Conservation (phyloP, 371 early-diverging fungal species). For the Funneliformis caledonium region DNA sequence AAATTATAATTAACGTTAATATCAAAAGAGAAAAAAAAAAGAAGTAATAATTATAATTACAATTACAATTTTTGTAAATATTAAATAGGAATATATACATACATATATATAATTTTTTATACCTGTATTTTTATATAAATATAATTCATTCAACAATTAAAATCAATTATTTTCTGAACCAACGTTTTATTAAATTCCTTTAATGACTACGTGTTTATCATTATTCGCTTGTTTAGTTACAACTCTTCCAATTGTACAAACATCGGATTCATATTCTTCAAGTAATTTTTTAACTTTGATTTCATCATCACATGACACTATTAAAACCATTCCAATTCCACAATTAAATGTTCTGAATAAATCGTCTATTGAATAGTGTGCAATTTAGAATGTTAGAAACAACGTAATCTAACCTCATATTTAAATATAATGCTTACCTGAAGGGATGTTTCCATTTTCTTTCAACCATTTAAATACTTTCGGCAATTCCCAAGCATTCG, state of each 20-base stretch:
- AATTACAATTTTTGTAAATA: neutral
- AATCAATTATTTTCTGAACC: neutral
- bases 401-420: slow-evolving; percentile 19
- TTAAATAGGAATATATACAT: neutral
- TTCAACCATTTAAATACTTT: slow-evolving; percentile 96
- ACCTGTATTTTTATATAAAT: neutral
- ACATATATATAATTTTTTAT: neutral
- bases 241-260: slow-evolving; percentile 67
- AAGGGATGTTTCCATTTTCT: slow-evolving; percentile 80
- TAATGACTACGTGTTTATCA: slow-evolving; percentile 65
- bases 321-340: slow-evolving; percentile 96
- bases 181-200: slow-evolving; percentile 50
- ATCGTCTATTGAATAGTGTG: slow-evolving; percentile 58
- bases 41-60: too few relatives aligned
- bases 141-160: neutral
- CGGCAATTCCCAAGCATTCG: slow-evolving; percentile 78
- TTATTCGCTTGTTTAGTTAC: slow-evolving; percentile 56
- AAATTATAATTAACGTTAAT: too few relatives aligned
- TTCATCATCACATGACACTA: slow-evolving; percentile 73
- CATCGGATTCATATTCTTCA: slow-evolving; percentile 67
- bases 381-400: neutral
- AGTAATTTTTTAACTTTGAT: slow-evolving; percentile 65
- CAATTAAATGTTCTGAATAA: slow-evolving; percentile 98
- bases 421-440: slow-evolving; percentile 46
- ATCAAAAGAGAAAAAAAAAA: too few relatives aligned